Evolutionary conservation across 495 filamentous ascomycete genomes (phyloP), one percentile per base, ranked within the genome.

Genomic region (Podospora tetraspora): DNA sequence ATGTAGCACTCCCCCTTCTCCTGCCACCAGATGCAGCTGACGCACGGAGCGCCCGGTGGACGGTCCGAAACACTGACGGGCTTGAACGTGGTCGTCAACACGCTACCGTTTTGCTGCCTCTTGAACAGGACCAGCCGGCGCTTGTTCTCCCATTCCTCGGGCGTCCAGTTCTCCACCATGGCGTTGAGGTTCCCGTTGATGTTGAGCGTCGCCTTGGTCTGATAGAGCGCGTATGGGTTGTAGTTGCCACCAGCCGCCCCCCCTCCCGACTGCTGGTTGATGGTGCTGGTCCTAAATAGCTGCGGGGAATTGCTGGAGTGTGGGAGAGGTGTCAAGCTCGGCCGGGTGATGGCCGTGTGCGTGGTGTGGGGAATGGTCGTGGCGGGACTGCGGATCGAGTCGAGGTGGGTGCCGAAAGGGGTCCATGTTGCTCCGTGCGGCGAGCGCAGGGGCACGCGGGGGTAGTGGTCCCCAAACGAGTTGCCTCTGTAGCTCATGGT

Each of bases 11-110:
- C 91, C 6, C 88, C 78, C 74, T 92, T 95, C 73, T 94, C 93
- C 66, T 89, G 90, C 96, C 96, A 99, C 82, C 86, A 89, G 69
- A 97, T 96, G 79, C 92, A 96, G 81, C 91, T 94, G 74, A 96
- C 90, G 79, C 90, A 93, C 58, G 91, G 90, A 78, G 89, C 92
- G 74, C 91, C 89, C 0, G 88, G 87, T 16, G 86, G 85, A 32
- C 89, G 84, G 62, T 94, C 89, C 73, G 90, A 88, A 13, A 83
- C 86, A 4, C 87, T 79, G 16, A 94, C 88, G 0, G 91, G 81
- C 68, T 86, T 86, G 79, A 96, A 96, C 19, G 84, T 86, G 11
- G 88, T 86, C 21, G 87, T 86, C 32, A 95, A 86, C 11, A 89
- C 91, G 71, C 85, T 90, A 3, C 90, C 90, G 30, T 81, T 87